Base-by-base conservation (phyloP, 2,329 filamentous ascomycete genomes). In the Sclerotinia glacialis region DNA sequence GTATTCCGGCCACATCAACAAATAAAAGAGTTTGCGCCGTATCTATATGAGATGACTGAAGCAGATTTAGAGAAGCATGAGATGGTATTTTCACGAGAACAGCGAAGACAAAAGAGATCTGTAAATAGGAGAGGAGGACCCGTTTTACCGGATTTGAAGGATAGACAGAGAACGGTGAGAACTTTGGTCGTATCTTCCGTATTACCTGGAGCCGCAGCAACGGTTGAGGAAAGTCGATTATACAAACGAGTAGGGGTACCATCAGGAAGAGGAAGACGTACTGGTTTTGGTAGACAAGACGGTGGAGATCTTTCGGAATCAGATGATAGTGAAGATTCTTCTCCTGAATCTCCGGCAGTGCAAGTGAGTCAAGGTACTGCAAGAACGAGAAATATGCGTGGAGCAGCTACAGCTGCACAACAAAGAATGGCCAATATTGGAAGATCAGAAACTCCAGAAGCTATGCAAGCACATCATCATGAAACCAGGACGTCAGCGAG, bases 61-160 rank as follows among this genome's bases (percentile, higher is more conserved):
- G 87, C 89, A 37, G 93, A 97, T 71, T 81, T 98, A 53, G 93
- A 98, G 78, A 86, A 90, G 69, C 94, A 93, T 64, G 95, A 99
- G 77, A 86, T 93, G 40, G 95, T 93, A 49, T 94, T 98, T 73
- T 93, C 95, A 67, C 87, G 95, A 71, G 95, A 99, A 77, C 93
- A 98, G 78, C 85, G 95, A 72, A 87, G 93, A 62, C 93, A 98
- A 79, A 99, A 99, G 80, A 87, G 95, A 58, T 97, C 95, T 8
- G 91, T 97, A 73, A 98, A 97, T 77, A 86, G 95, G 69, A 87
- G 95, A 73, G 95, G 95, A 70, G 95, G 95, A 0, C 95, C 95
- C 7, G 90, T 92, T 68, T 81, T 99, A 50, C 95, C 95, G n/a
- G 95, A 99, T 79, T 86, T 99, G 67, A 97, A 96, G 77, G 95